phyloP scores from a whole-genome alignment of 2,329 filamentous ascomycete species.

The Colletotrichum shisoi region DNA sequence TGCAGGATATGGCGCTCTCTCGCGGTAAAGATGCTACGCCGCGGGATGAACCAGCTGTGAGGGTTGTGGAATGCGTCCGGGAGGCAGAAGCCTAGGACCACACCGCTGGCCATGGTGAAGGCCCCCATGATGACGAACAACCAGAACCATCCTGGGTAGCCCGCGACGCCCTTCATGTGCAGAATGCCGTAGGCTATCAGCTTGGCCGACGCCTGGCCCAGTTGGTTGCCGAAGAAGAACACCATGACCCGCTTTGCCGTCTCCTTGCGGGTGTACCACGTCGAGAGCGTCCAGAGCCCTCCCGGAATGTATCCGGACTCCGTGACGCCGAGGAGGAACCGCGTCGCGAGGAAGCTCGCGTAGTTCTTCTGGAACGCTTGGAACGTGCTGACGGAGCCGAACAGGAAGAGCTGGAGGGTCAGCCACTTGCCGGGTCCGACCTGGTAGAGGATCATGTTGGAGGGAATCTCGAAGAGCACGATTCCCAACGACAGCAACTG shows the following conservation, averaged over 20 bases:
- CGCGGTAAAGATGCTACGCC: slow-evolving; percentile 48
- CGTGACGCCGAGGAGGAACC: slow-evolving; percentile 61
- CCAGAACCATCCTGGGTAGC: slow-evolving; percentile 65
- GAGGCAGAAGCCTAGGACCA: slow-evolving; percentile 54
- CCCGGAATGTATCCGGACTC: slow-evolving; percentile 66
- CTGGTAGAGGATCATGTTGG: slow-evolving; percentile 57
- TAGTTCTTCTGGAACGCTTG: slow-evolving; percentile 61
- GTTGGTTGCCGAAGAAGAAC: slow-evolving; percentile 65
- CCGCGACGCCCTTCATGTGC: slow-evolving; percentile 58
- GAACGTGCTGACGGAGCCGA: slow-evolving; percentile 62
- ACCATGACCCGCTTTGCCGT: slow-evolving; percentile 61
- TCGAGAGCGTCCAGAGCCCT: slow-evolving; percentile 59
- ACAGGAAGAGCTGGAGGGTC: slow-evolving; percentile 61
- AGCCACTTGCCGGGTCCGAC: slow-evolving; percentile 63
- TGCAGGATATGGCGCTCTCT: slow-evolving; percentile 54
- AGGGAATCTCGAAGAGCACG: slow-evolving; percentile 57
- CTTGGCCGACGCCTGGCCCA: slow-evolving; percentile 55
- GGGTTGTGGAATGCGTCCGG: slow-evolving; percentile 57
- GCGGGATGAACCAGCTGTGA: slow-evolving; percentile 52
- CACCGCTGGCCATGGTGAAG: slow-evolving; percentile 58
- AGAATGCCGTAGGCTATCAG: slow-evolving; percentile 58
- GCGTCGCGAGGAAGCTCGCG: slow-evolving; percentile 57
- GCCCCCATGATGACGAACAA: slow-evolving; percentile 62
- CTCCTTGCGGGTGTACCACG: slow-evolving; percentile 63
- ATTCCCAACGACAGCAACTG: slow-evolving; percentile 60